These are phyloP conservation scores for Cinnamomum chago DNA, from an alignment of 164 flowering plant genomes.

Conservation along the genomic window DNA sequence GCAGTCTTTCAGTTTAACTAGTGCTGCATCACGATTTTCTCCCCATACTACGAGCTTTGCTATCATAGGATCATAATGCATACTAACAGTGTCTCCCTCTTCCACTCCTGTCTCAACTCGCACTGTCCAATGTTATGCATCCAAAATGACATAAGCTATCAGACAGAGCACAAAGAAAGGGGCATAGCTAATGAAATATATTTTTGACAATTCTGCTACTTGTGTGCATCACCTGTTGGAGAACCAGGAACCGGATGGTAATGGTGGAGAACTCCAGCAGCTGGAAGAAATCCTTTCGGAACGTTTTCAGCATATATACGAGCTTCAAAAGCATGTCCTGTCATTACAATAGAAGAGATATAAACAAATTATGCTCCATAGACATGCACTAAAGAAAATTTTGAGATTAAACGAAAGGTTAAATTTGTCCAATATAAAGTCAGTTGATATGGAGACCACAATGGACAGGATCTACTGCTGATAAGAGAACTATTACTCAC, in stretches of 20 bases:
- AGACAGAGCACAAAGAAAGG: neutral
- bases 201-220: neutral
- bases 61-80: conserved; percentile 99
- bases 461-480: too few species aligned
- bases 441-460: too few species aligned
- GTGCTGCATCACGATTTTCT: conserved; percentile 76
- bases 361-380: too few species aligned
- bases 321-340: conserved; percentile 99
- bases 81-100: conserved; percentile 89
- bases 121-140: conserved; percentile 39
- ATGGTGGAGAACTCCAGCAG: conserved; percentile 91
- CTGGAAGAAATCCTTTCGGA: conserved; percentile 96
- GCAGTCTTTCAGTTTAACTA: conserved; percentile 79
- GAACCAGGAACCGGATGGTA: conserved; percentile 73
- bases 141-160: neutral
- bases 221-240: conserved; percentile 51
- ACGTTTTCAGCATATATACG: conserved; percentile 99
- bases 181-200: neutral
- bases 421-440: too few species aligned
- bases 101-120: conserved; percentile 96
- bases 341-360: neutral
- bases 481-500: too few species aligned
- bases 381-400: too few species aligned
- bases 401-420: too few species aligned
- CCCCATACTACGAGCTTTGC: conserved; percentile 99